These are phyloP conservation scores for Erythrobasidium yunnanense DNA, from an alignment of 768 basidiomycete species.

Conservation along the genomic window DNA sequence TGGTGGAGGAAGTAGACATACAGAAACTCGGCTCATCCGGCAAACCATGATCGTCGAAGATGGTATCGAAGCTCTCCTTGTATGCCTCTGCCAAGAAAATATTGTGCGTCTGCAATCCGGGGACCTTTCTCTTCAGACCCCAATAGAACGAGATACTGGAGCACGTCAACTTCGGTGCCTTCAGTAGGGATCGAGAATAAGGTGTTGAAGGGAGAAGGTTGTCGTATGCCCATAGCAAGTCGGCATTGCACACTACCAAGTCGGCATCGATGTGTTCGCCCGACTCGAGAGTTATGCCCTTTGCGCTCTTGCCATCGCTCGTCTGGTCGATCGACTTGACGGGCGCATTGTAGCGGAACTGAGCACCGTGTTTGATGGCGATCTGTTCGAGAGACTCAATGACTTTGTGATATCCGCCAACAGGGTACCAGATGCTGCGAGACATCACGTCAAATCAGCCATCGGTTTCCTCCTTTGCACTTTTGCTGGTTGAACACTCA, in stretches of 20 bases:
- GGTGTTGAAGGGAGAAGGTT: constrained; percentile 40
- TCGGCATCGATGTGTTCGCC: constrained; percentile 40
- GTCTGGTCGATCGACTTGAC: constrained; percentile 39
- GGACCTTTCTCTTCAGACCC: constrained; percentile 42
- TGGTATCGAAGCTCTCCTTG: constrained; percentile 45
- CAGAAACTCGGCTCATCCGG: constrained; percentile 45
- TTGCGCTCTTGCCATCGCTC: constrained; percentile 36
- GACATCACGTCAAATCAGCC: not conserved
- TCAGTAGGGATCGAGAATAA: constrained; percentile 30
- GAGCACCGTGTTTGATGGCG: constrained; percentile 40
- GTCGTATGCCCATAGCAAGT: constrained; percentile 44
- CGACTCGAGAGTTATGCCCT: constrained; percentile 41
- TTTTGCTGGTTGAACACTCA: not conserved
- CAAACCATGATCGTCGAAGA: constrained; percentile 44
- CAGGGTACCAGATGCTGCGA: constrained; percentile 41
- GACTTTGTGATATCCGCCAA: constrained; percentile 39
- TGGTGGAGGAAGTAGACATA: constrained; percentile 24
- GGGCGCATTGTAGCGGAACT: constrained; percentile 42
- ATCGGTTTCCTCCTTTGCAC: not conserved
- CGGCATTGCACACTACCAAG: constrained; percentile 45
- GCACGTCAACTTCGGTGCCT: constrained; percentile 39
- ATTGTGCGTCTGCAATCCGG: constrained; percentile 43
- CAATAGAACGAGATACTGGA: constrained; percentile 46
- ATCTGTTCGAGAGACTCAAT: constrained; percentile 41
- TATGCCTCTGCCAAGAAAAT: constrained; percentile 46